Evolutionary conservation across 2,329 filamentous ascomycete genomes (phyloP).

Genomic region (Diaporthe vexans): DNA sequence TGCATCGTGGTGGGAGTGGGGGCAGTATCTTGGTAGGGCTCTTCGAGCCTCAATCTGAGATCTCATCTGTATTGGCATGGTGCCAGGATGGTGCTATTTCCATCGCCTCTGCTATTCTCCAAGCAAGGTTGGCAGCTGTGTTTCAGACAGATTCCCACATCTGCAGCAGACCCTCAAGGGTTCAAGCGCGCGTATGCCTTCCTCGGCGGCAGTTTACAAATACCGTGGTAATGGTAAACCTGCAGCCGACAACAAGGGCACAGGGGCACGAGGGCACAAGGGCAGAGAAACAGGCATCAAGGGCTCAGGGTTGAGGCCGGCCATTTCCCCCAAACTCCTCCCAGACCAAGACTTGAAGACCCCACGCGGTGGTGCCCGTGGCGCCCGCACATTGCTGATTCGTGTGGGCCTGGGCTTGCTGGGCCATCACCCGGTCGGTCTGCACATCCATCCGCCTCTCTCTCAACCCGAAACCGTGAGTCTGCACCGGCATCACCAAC

Average conservation of each 20-base stretch:
- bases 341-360: not conserved
- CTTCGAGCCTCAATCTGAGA: constrained; percentile 2
- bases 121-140: not conserved
- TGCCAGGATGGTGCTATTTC: constrained; percentile 18
- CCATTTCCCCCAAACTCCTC: not conserved
- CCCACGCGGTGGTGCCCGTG: constrained; percentile 6
- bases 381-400: constrained; percentile 2
- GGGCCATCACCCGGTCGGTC: not conserved
- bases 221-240: not conserved
- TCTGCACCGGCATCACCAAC: constrained; percentile 22
- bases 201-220: not conserved
- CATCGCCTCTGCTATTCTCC: not conserved
- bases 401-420: constrained; percentile 2
- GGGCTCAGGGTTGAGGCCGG: constrained; percentile 5
- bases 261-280: not conserved
- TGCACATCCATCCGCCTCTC: not conserved
- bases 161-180: not conserved
- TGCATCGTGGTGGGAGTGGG: not conserved
- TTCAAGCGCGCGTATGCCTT: not conserved
- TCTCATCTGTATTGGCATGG: constrained; percentile 1
- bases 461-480: constrained; percentile 20
- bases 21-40: not conserved
- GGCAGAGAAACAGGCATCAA: not conserved
- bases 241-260: not conserved
- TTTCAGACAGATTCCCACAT: constrained; percentile 23